These are phyloP conservation scores for Cronartium quercuum DNA, from an alignment of 1,284 basidiomycete species.

Conservation along the genomic window DNA sequence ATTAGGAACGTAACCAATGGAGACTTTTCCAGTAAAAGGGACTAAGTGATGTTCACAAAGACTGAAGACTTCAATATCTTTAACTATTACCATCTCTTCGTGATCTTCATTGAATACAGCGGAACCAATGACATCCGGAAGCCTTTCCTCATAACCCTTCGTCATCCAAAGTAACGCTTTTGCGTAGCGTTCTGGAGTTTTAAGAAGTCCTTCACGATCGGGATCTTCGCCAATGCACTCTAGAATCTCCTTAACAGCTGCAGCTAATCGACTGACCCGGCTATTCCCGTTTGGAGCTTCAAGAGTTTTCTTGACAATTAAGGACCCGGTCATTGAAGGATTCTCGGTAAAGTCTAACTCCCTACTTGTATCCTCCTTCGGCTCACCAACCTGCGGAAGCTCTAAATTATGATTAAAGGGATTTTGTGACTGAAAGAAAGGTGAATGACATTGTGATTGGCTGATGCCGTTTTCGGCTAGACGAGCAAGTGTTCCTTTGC, in stretches of 20 bases:
- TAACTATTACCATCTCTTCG: constrained; percentile 98
- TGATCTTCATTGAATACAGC: constrained; percentile 98
- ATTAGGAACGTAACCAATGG: constrained; percentile 91
- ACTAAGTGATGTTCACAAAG: constrained; percentile 98
- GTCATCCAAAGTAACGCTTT: constrained; percentile 99
- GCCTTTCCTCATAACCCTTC: constrained; percentile 89
- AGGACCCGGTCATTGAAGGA: constrained; percentile 43
- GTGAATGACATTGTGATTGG: background rate
- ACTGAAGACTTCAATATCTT: constrained; percentile 94
- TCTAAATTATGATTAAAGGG: too few relatives aligned
- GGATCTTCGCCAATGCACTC: constrained; percentile 99
- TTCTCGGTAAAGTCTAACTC: background rate
- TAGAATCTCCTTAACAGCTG: constrained; percentile 82
- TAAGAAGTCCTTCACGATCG: constrained; percentile 77
- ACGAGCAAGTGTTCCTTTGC: constrained; percentile 2
- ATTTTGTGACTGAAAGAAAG: constrained; percentile 46
- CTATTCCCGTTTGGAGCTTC: constrained; percentile 51
- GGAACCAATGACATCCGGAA: constrained; percentile 95
- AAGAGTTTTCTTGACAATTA: constrained; percentile 37
- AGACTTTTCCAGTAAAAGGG: constrained; percentile 94
- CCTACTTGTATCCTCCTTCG: constrained; percentile 2
- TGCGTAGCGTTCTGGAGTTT: constrained; percentile 92
- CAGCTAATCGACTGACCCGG: constrained; percentile 69
- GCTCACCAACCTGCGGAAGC: too few relatives aligned
- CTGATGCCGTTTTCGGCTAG: background rate